phyloP scores from a whole-genome alignment of 345 rosid species.

The Viola odorata region DNA sequence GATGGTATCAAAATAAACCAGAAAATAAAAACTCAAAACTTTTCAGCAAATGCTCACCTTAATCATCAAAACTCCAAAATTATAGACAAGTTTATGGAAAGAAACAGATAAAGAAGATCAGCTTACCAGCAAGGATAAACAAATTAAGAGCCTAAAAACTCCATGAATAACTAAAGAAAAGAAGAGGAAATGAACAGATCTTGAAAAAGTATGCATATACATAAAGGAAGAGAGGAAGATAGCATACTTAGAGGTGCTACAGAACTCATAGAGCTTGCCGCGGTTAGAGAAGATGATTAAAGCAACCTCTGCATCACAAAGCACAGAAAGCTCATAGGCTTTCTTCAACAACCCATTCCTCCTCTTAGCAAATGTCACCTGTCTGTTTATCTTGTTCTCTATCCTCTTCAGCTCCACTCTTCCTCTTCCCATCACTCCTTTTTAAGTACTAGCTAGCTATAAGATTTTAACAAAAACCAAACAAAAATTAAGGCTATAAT shows the following conservation, averaged over 20 bases:
- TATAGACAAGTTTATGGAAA: not conserved
- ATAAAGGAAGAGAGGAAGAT: not conserved
- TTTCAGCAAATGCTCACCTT: too few relatives aligned
- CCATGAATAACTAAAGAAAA: not conserved
- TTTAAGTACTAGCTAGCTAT: not conserved
- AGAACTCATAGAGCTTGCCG: conserved; percentile 95
- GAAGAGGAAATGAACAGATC: conserved; percentile 8
- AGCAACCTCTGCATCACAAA: conserved; percentile 96
- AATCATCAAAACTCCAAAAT: not conserved
- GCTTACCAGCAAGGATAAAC: not conserved
- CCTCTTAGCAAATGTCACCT: conserved; percentile 95
- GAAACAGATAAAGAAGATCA: not conserved
- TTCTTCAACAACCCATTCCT: conserved; percentile 94
- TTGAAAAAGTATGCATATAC: not conserved
- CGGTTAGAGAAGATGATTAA: conserved; percentile 94
- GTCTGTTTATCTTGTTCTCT: conserved; percentile 99
- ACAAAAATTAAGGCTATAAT: not conserved
- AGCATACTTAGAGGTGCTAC: conserved; percentile 68
- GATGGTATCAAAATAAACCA: too few relatives aligned
- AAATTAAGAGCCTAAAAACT: not conserved
- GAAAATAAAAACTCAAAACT: too few relatives aligned
- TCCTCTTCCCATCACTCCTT: conserved; percentile 81
- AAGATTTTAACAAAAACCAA: not conserved
- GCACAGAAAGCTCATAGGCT: conserved; percentile 90
- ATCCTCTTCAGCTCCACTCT: conserved; percentile 99